Evolutionary conservation across 208 protist species (phyloP), one percentile per base, ranked within the genome.

Genomic region (Crithidia fasciculata): DNA sequence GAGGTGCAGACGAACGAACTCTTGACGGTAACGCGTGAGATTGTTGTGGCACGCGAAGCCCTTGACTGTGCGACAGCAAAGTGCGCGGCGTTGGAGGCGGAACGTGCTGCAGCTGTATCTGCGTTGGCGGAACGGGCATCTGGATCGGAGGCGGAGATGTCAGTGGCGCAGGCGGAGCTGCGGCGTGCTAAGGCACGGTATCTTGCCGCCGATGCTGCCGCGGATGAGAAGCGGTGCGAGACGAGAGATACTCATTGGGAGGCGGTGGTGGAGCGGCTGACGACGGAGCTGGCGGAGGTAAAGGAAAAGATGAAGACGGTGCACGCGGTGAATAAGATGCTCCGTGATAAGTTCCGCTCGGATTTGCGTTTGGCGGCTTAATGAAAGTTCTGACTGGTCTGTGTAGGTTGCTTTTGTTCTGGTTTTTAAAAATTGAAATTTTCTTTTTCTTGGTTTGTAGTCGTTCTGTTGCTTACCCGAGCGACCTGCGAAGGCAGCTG

Each of bases 291-390:
- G 57, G 40, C 8, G 16, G 39, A 45, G n/a, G 58, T 47, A 9
- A 49, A 61, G 1, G 65, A 68, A 13, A 67, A 60, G 13, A 2
- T 71, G 5, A 58, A 61, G 50, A 72, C 65, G 5, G 53, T 78
- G 19, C 65, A 55, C 41, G 41, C 43, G 19, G 45, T 70, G 16
- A 76, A 76, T 56, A 44, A 55, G 37, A 65, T 76, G 72, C 56
- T 76, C 16, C 72, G 72, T 8, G 72, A 76, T 12, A 76, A 50
- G n/a, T 58, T 76, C n/a, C 72, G 72, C 45, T 55, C 45, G 3
- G 72, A 76, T 18, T 63, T 72, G 10, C 41, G 56, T 40, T 5
- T 12, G 15, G 28, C 19, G 3, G 52, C 47, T 47, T 63, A 45
- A 40, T 0, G 6, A 10, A 0, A 12, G 7, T 58, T 39, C 12